Evolutionary conservation across 1,284 basidiomycete species (phyloP), one percentile per base, ranked within the genome.

Genomic region (Ceraceosorus guamensis): DNA sequence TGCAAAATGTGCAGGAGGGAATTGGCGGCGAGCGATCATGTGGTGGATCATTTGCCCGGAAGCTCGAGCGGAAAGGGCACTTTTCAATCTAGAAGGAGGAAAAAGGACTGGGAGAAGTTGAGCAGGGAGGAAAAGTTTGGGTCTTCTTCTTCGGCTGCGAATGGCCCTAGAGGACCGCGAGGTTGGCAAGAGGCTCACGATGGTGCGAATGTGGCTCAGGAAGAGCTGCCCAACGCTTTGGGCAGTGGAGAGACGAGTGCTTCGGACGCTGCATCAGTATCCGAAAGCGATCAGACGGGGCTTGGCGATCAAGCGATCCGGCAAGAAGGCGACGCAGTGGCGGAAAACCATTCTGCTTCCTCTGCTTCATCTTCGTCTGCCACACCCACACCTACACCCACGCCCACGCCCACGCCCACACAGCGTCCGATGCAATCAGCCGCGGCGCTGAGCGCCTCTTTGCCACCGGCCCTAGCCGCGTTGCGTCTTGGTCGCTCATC

Each of bases 1-100:
- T 76, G 73, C 52, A 66, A 66, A 35, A 61, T 64, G n/a, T 76
- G 73, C 43, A 61, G 72, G 30, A 55, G 67, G 10, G 71, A 68
- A 47, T 53, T 76, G 46, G 71, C 70, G 6, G 59, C 62, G 18
- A 44, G 60, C 5, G 66, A 72, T 49, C 69, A 76, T 55, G 61
- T 76, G 18, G 65, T 75, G 18, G 61, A 66, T 43, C 73, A 76
- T 46, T 65, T 66, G 41, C 65, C 68, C 5, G 73, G 72, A 0
- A 65, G 64, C 31, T 24, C 24, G 24, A 24, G 24, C 3, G 70
- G 73, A 1, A 66, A 72, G 48, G 47, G 67, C 57, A 68, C 70
- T 8, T 76, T 73, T 45, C 71, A 73, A 30, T 68, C 55, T 13
- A 48, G 47, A 34, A 59, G 51, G 18, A 13, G 57, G 6, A 30